These are phyloP conservation scores for Xylaria sp. DNA, from an alignment of 2,329 filamentous ascomycete genomes.

Conservation along the genomic window DNA sequence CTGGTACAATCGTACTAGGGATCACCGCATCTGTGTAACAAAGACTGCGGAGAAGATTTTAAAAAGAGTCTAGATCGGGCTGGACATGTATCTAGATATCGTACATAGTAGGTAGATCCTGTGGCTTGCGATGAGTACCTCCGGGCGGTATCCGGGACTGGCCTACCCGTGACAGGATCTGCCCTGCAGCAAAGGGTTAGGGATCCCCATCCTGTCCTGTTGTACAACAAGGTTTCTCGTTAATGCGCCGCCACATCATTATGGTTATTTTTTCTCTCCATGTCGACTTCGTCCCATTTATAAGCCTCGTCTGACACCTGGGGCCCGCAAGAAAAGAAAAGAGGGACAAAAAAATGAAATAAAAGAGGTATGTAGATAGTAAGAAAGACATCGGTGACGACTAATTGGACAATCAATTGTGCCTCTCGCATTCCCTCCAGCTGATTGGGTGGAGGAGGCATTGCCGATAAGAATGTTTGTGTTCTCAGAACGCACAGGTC, in stretches of 20 bases:
- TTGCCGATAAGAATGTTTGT: not conserved
- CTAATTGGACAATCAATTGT: not conserved
- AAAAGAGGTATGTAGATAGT: not conserved
- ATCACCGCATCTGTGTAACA: constrained; percentile 20
- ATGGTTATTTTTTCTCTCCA: constrained; percentile 7
- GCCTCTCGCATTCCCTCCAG: not conserved
- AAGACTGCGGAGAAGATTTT: constrained; percentile 21
- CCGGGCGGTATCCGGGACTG: constrained; percentile 26
- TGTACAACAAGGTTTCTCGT: constrained; percentile 32
- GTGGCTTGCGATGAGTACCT: constrained; percentile 22
- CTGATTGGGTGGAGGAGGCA: constrained; percentile 1
- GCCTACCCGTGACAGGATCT: constrained; percentile 33
- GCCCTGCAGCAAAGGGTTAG: constrained; percentile 35
- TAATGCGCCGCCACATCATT: constrained; percentile 30
- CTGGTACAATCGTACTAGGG: constrained; percentile 4
- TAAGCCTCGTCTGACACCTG: not conserved
- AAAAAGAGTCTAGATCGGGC: constrained; percentile 16
- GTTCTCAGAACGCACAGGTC: not conserved
- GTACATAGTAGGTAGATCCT: constrained; percentile 23
- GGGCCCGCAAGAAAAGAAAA: not conserved
- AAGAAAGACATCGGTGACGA: not conserved
- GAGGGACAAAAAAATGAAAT: too few relatives aligned
- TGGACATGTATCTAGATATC: constrained; percentile 10
- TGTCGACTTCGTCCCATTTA: constrained; percentile 4
- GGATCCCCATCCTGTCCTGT: constrained; percentile 29